Evolutionary conservation across 192 early-diverging fungal genomes (phyloP).

Genomic region (Backusella tuberculispora): DNA sequence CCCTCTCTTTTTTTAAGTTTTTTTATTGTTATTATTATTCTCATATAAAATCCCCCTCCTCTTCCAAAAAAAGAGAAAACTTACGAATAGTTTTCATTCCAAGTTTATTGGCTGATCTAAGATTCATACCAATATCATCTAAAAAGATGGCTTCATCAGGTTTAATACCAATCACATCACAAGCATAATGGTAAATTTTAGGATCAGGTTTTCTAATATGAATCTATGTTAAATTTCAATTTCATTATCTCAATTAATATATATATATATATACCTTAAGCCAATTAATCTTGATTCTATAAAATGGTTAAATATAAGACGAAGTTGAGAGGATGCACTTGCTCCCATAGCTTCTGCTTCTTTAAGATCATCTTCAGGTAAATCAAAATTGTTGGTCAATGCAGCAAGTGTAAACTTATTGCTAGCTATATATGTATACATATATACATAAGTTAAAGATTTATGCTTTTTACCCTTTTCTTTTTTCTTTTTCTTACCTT

Average conservation of each 20-base stretch:
- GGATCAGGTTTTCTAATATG: conserved; percentile 78
- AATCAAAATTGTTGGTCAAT: conserved; percentile 83
- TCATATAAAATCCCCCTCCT: not conserved
- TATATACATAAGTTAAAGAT: not conserved
- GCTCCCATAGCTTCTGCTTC: conserved; percentile 44
- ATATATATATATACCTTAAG: conserved; percentile 43
- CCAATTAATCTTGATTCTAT: conserved; percentile 79
- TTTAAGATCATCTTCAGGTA: conserved; percentile 43
- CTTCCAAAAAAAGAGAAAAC: not conserved
- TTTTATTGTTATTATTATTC: not conserved
- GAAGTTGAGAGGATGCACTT: conserved; percentile 43
- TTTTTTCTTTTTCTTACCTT: conserved; percentile 28
- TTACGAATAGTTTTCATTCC: conserved; percentile 75
- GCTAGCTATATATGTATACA: conserved; percentile 20
- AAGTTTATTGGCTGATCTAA: conserved; percentile 69
- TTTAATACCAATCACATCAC: conserved; percentile 66
- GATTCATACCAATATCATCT: conserved; percentile 84
- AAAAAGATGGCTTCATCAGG: conserved; percentile 77
- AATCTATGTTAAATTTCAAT: not conserved
- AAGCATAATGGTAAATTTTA: conserved; percentile 70
- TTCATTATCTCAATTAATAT: not conserved
- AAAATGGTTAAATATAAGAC: conserved; percentile 67
- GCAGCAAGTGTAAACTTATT: conserved; percentile 72
- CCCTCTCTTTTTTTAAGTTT: not conserved
- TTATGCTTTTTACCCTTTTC: not conserved